phyloP scores from a whole-genome alignment of 768 basidiomycete species.

The Infundibulicybe gibba region DNA sequence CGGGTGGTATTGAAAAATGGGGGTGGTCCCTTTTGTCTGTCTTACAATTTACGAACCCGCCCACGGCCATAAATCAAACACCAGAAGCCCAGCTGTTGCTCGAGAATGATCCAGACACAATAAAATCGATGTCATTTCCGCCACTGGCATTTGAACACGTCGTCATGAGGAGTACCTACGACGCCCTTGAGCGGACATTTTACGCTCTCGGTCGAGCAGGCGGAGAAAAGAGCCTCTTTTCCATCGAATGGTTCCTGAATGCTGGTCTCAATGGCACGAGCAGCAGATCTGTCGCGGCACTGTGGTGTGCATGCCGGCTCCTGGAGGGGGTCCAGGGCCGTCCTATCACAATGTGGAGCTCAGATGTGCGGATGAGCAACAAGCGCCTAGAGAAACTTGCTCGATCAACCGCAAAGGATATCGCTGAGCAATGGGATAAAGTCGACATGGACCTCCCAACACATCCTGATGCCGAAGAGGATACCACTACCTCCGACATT shows the following conservation, averaged over 20 bases:
- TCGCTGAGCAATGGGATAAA: slow-evolving; percentile 73
- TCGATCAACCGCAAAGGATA: slow-evolving; percentile 54
- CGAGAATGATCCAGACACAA: slow-evolving; percentile 40
- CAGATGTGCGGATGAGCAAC: slow-evolving; percentile 28
- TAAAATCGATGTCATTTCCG: slow-evolving; percentile 49
- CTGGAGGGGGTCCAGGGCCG: slow-evolving; percentile 67
- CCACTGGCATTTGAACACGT: slow-evolving; percentile 54
- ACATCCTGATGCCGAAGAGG: slow-evolving; percentile 24
- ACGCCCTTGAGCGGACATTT: slow-evolving; percentile 68
- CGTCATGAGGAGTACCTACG: slow-evolving; percentile 44
- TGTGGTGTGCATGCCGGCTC: slow-evolving; percentile 81
- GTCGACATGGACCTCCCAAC: slow-evolving; percentile 12
- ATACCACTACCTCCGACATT: slow-evolving; percentile 26
- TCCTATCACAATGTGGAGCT: slow-evolving; percentile 29
- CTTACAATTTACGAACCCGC: slow-evolving; percentile 68
- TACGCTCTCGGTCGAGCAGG: slow-evolving; percentile 64
- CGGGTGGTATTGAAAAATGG: slow-evolving; percentile 88
- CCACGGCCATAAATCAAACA: slow-evolving; percentile 40
- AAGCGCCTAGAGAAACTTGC: slow-evolving; percentile 62
- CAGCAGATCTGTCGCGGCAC: slow-evolving; percentile 55
- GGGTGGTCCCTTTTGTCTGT: slow-evolving; percentile 82
- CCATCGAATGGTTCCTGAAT: slow-evolving; percentile 80
- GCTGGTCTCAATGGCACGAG: slow-evolving; percentile 44
- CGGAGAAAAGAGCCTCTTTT: slow-evolving; percentile 65
- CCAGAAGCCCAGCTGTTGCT: slow-evolving; percentile 55